Evolutionary conservation across 768 basidiomycete species (phyloP).

Genomic region (Boletus pseudopeckii): DNA sequence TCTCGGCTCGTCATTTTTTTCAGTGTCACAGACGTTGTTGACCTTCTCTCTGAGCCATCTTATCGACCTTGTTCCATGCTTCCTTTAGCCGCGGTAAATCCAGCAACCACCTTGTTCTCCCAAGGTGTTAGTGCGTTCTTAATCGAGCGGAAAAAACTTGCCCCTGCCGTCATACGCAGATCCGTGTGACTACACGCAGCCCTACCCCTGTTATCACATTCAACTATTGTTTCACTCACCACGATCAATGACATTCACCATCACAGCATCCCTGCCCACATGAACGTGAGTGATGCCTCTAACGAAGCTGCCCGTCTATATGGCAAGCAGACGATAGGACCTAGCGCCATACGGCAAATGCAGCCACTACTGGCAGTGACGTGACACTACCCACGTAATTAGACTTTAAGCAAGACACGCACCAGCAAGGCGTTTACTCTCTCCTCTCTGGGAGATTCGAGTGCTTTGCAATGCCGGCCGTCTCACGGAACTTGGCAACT

Average conservation of each 20-base stretch:
- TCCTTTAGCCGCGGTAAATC: conserved; percentile 4
- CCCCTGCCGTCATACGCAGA: conserved; percentile 27
- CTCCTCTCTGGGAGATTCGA: conserved; percentile 17
- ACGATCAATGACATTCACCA: conserved; percentile 21
- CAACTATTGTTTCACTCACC: conserved; percentile 11
- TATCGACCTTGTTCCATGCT: conserved; percentile 2
- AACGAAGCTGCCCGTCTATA: conserved; percentile 12
- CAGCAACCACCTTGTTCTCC: no score
- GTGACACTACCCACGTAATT: conserved; percentile 34
- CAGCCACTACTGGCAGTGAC: conserved; percentile 22
- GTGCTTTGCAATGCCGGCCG: conserved; percentile 13
- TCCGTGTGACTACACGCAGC: conserved; percentile 24
- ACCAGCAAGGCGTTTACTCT: conserved; percentile 21
- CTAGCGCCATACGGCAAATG: conserved; percentile 13
- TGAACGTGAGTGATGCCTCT: conserved; percentile 16
- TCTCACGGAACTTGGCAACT: conserved; percentile 24
- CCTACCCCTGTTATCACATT: conserved; percentile 21
- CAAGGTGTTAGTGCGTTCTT: conserved; percentile 26
- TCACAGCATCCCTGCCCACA: conserved; percentile 16
- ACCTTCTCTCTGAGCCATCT: conserved; percentile 21
- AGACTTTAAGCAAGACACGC: conserved; percentile 37
- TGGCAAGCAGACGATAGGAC: conserved; percentile 10
- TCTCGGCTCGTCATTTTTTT: conserved; percentile 22
- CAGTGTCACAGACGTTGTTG: conserved; percentile 15
- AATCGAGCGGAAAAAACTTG: conserved; percentile 13